These are phyloP conservation scores for Penstemon barbatus DNA, from an alignment of 257 asterid species.

Conservation along the genomic window DNA sequence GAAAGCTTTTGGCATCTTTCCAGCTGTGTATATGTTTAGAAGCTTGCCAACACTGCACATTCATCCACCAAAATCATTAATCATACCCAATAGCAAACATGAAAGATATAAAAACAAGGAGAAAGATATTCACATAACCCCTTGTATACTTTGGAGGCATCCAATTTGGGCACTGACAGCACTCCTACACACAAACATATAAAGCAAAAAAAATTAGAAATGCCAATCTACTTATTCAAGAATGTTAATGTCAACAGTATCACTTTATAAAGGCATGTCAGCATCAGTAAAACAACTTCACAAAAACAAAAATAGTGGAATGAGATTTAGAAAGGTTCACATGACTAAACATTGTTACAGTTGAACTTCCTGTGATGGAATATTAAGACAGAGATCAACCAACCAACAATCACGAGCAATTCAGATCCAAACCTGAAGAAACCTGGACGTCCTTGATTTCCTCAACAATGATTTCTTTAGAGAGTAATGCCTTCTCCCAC, in stretches of 20 bases:
- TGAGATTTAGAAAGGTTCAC: too few relatives aligned
- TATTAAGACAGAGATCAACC: background rate
- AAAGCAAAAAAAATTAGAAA: conserved; percentile 11
- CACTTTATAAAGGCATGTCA: background rate
- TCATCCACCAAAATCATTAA: conserved; percentile 1
- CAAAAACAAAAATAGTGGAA: too few relatives aligned
- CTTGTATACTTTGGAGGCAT: conserved; percentile 71
- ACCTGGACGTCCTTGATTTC: conserved; percentile 74
- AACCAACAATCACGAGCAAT: background rate
- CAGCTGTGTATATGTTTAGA: conserved; percentile 75
- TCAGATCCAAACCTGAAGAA: conserved; percentile 61
- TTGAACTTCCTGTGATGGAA: too few relatives aligned
- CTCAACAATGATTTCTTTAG: conserved; percentile 60
- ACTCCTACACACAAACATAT: conserved; percentile 46
- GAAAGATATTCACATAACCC: conserved; percentile 50
- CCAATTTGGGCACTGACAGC: conserved; percentile 69
- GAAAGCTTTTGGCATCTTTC: conserved; percentile 90
- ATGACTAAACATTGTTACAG: too few relatives aligned
- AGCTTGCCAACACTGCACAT: conserved; percentile 74
- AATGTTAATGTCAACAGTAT: background rate
- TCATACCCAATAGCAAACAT: background rate
- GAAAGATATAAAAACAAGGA: background rate
- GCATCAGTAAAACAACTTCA: background rate
- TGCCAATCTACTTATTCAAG: background rate
- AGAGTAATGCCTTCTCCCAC: conserved; percentile 59